Percentiles rank a stretch among this genome's conserved stretches.
Conservation (phyloP, 805 yeast genomes). For the Brettanomyces naardenensis region DNA sequence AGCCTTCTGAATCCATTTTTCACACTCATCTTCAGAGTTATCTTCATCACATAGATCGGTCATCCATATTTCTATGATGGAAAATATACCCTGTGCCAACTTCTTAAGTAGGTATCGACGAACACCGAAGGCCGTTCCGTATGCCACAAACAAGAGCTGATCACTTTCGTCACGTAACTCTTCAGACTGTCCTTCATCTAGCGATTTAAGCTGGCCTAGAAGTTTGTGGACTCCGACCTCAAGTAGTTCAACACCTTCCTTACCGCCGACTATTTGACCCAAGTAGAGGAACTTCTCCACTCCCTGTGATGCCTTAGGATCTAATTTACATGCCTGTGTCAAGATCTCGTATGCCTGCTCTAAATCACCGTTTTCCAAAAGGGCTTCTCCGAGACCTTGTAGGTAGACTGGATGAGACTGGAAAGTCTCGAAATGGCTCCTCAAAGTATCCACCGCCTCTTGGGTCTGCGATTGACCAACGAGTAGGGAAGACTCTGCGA, state of each 20-base stretch:
- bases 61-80: conserved; percentile 94
- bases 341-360: conserved; percentile 69
- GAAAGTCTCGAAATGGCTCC: conserved; percentile 29
- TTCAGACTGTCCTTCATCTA: conserved; percentile 3
- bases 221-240: conserved; percentile 55
- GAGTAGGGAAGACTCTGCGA: conserved; percentile 34
- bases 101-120: conserved; percentile 41
- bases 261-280: conserved; percentile 87
- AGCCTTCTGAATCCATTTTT: conserved; percentile 57
- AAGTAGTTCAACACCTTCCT: conserved; percentile 56
- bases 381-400: conserved; percentile 65
- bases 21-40: conserved; percentile 78
- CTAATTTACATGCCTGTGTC: conserved; percentile 53
- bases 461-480: conserved; percentile 44
- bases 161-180: conserved; percentile 8
- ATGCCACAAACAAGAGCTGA: conserved; percentile 20
- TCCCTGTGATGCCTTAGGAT: conserved; percentile 56
- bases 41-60: conserved; percentile 94
- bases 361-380: conserved; percentile 72
- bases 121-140: conserved; percentile 19
- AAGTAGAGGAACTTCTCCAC: conserved; percentile 81
- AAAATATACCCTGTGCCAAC: conserved; percentile 68
- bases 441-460: conserved; percentile 41
- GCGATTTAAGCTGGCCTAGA: conserved; percentile 27
- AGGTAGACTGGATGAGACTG: conserved; percentile 36